Evolutionary conservation across 352 stramenopile species (phyloP), one percentile per base, ranked within the genome.

Genomic region (Phytophthora europaea): DNA sequence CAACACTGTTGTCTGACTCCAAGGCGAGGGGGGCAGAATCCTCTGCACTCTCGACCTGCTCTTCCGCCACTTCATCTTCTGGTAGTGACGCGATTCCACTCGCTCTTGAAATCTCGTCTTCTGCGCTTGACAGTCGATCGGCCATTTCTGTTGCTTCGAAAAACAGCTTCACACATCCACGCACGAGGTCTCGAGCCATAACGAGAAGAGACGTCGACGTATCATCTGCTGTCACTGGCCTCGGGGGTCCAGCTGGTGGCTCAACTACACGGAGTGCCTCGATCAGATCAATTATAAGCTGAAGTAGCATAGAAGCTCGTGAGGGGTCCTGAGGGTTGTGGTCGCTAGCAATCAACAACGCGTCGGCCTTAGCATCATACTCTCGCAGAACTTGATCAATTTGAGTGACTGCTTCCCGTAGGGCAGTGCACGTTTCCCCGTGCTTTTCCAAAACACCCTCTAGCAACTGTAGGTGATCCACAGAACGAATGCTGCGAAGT

Each of bases 71-170:
- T 34, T 47, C 63, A 34, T 69, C 50, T 3, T 75, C 68, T 61
- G 52, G 52, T 16, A 52, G 45, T 10, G 50, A 58, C 22, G 58
- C 20, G 5, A 34, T 28, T 38, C 40, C 61, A 33, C 34, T 54
- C 6, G 28, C 18, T 66, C 40, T 55, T n/a, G 48, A 13, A 33
- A 34, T 66, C 22, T 68, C 38, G 4, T 76, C 58, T 63, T 69
- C 57, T 18, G 70, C 53, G 6, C 74, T 81, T 40, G 85, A 90
- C 6, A 91, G 60, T 18, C 82, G 81, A 68, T 91, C 76, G 16
- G 83, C 84, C 79, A 94, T 80, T 53, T 88, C 73, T 3, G 82
- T 90, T 31, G 84, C 87, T 55, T 92, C 80, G 50, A 93, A 93
- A 71, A 94, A 94, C 18, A 85, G 57, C 23, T 81, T 79, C 16